Base-by-base conservation (phyloP, 169 alveolate species). In the Prorocentrum cordatum region DNA sequence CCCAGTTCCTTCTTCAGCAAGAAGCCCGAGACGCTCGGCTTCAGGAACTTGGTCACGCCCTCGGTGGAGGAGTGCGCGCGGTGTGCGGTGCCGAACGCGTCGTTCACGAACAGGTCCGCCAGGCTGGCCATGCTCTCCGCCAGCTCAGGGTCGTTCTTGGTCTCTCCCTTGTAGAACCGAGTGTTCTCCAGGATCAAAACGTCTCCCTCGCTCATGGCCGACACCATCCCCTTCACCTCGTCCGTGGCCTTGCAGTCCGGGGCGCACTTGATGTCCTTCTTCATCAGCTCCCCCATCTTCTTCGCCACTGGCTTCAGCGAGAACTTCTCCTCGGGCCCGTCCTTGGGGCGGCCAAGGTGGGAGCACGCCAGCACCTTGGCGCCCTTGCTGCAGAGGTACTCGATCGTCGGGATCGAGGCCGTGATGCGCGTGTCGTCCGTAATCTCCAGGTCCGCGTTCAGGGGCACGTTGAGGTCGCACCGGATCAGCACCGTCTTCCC, bases 11-110 rank as follows among this genome's bases (percentile, higher is more conserved):
- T n/a, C n/a, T n/a, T n/a, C n/a, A n/a, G n/a, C n/a, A n/a, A n/a
- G n/a, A n/a, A 22, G 99, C n/a, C n/a, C n/a, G n/a, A n/a, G n/a
- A n/a, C n/a, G n/a, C n/a, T n/a, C n/a, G n/a, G n/a, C n/a, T n/a
- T n/a, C n/a, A n/a, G n/a, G n/a, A n/a, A n/a, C n/a, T n/a, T n/a
- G n/a, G n/a, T n/a, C n/a, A n/a, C n/a, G n/a, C n/a, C n/a, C n/a
- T n/a, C n/a, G n/a, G n/a, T n/a, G n/a, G n/a, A n/a, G n/a, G n/a
- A n/a, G n/a, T n/a, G n/a, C n/a, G n/a, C n/a, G n/a, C n/a, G n/a
- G n/a, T n/a, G n/a, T n/a, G n/a, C n/a, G n/a, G n/a, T n/a, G 16
- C 99, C 99, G 91, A 98, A 98, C 29, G 99, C 99, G 92, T 98
- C 99, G 93, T 98, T 98, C 26, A 98, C 97, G 94, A 93, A 98